These are phyloP conservation scores for Tylopilus cervinicoccineus DNA, from an alignment of 768 basidiomycete genomes.

Conservation along the genomic window DNA sequence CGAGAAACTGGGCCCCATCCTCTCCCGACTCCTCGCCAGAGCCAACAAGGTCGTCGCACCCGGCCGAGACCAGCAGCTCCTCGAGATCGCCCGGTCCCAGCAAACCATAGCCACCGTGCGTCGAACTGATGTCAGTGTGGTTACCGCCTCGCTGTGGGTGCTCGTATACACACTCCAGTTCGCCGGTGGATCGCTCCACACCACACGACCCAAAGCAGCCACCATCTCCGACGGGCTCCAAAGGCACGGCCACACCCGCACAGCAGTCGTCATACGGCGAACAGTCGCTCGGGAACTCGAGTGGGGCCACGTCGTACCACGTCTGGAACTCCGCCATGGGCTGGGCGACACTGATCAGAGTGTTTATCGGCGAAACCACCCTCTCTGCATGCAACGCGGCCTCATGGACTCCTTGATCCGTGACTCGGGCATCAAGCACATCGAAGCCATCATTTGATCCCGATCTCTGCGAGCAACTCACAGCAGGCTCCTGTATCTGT, in stretches of 20 bases:
- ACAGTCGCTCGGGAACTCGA: constrained; percentile 14
- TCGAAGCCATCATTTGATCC: neutral
- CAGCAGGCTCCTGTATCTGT: neutral
- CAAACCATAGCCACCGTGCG: neutral
- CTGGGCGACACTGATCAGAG: constrained; percentile 3
- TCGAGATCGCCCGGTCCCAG: neutral
- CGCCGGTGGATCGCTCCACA: neutral
- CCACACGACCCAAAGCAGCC: neutral
- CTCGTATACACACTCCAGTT: neutral
- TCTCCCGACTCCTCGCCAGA: constrained; percentile 1
- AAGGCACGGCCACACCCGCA: neutral
- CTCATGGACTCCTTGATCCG: neutral
- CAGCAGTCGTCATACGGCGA: constrained; percentile 3
- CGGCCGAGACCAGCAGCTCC: neutral
- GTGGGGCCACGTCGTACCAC: constrained; percentile 9
- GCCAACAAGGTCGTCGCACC: constrained; percentile 2
- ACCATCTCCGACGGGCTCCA: neutral
- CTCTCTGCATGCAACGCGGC: neutral
- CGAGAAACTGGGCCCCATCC: constrained; percentile 33
- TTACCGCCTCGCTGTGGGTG: neutral
- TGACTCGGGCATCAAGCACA: neutral
- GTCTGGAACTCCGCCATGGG: constrained; percentile 6
- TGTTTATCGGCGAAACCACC: constrained; percentile 3
- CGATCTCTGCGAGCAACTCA: neutral
- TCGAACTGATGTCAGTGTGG: too few relatives aligned